Evolutionary conservation across 2,329 filamentous ascomycete species (phyloP).

Genomic region (Orbilia ellipsospora): DNA sequence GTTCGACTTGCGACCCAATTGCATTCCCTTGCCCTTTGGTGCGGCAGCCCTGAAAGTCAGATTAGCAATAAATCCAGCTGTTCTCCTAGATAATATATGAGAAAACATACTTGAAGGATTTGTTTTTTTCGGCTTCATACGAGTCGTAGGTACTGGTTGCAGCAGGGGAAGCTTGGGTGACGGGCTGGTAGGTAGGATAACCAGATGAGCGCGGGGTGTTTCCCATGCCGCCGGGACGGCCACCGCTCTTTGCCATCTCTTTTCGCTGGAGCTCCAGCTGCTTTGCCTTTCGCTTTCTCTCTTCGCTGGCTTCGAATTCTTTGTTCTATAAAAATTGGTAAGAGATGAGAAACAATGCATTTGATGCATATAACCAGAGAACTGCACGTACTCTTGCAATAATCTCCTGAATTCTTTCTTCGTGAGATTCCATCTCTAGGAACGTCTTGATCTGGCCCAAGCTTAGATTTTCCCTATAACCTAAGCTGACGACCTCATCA

Average conservation of each 20-base stretch:
- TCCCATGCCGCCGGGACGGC: conserved; percentile 64
- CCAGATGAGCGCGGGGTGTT: conserved; percentile 75
- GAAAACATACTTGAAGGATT: conserved; percentile 77
- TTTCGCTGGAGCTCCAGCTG: conserved; percentile 99
- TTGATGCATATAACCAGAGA: conserved; percentile 36
- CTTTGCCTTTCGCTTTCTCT: conserved; percentile 98
- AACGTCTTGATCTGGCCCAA: conserved; percentile 99
- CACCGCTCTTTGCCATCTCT: conserved; percentile 80
- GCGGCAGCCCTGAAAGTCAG: conserved; percentile 68
- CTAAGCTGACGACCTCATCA: conserved; percentile 94
- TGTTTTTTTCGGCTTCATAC: conserved; percentile 98
- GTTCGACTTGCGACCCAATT: conserved; percentile 98
- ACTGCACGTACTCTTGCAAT: conserved; percentile 78
- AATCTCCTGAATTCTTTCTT: conserved; percentile 98
- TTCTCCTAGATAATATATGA: neutral
- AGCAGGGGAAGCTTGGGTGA: conserved; percentile 70
- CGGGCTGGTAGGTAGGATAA: conserved; percentile 89
- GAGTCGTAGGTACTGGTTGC: conserved; percentile 86
- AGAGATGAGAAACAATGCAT: conserved; percentile 46
- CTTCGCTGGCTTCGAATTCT: conserved; percentile 96
- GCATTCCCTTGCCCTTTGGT: conserved; percentile 96
- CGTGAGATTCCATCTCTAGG: conserved; percentile 98
- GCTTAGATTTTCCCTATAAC: conserved; percentile 95
- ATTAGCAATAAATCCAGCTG: conserved; percentile 33
- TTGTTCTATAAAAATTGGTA: conserved; percentile 76